Percentiles rank a stretch among this genome's conserved stretches.
Evolutionary conservation across 768 basidiomycete genomes (phyloP).

Genomic region (Boletus subparvulus): DNA sequence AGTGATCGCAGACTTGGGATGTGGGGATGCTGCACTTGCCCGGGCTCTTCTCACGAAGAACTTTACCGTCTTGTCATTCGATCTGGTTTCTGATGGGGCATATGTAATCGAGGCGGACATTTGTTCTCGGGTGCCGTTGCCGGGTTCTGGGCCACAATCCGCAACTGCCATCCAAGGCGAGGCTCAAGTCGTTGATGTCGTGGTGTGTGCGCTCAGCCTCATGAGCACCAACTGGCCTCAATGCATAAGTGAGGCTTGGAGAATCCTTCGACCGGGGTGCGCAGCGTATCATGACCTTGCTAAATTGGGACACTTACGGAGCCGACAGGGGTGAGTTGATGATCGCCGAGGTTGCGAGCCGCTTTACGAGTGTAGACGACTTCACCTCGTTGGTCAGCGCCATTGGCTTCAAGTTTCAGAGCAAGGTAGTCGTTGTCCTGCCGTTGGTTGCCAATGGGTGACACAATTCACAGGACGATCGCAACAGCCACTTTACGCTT

Average conservation of each 20-base stretch:
- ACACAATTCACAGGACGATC: slow-evolving; percentile 56
- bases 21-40: slow-evolving; percentile 90
- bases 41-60: slow-evolving; percentile 68
- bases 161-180: slow-evolving; percentile 45
- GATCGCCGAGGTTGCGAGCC: slow-evolving; percentile 87
- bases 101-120: slow-evolving; percentile 92
- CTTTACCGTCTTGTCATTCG: slow-evolving; percentile 71
- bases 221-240: slow-evolving; percentile 98
- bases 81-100: slow-evolving; percentile 69
- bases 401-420: slow-evolving; percentile 71
- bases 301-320: slow-evolving; percentile 8
- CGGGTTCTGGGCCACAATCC: slow-evolving; percentile 63
- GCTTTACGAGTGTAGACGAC: slow-evolving; percentile 66
- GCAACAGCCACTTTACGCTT: slow-evolving; percentile 81
- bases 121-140: slow-evolving; percentile 75
- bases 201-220: slow-evolving; percentile 89
- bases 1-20: slow-evolving; percentile 90
- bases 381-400: slow-evolving; percentile 63
- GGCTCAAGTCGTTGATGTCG: slow-evolving; percentile 85
- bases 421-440: slow-evolving; percentile 49
- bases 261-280: slow-evolving; percentile 81
- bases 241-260: slow-evolving; percentile 85
- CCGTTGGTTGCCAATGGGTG: not conserved
- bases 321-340: slow-evolving; percentile 68
- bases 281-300: slow-evolving; percentile 27